These are phyloP conservation scores for Suillus variegatus DNA, from an alignment of 768 basidiomycete species.

Conservation along the genomic window DNA sequence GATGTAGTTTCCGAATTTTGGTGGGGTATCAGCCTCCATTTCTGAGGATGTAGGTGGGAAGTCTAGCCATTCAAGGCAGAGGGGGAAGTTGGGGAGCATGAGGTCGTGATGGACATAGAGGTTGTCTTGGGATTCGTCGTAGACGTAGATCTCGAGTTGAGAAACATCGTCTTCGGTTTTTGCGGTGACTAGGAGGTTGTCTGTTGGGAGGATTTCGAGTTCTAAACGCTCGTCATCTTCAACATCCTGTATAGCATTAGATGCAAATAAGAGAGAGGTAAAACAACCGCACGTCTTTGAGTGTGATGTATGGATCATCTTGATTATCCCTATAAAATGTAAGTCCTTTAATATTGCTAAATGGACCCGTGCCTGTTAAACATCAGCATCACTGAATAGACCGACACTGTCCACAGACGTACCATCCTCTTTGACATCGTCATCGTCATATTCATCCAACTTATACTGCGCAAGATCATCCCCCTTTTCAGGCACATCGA, in stretches of 20 bases:
- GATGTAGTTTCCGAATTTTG: slow-evolving; percentile 78
- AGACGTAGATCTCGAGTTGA: slow-evolving; percentile 93
- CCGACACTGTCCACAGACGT: slow-evolving; percentile 1
- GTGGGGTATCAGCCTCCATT: slow-evolving; percentile 31
- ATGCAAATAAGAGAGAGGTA: not conserved
- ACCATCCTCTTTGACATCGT: slow-evolving; percentile 56
- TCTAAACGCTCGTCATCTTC: slow-evolving; percentile 87
- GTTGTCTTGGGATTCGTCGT: slow-evolving; percentile 89
- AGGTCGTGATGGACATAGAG: slow-evolving; percentile 97
- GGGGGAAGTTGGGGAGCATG: slow-evolving; percentile 95
- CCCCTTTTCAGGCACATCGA: slow-evolving; percentile 34
- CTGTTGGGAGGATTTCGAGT: slow-evolving; percentile 84
- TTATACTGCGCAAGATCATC: slow-evolving; percentile 88
- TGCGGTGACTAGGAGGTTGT: slow-evolving; percentile 89
- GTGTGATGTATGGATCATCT: slow-evolving; percentile 95
- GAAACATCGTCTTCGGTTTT: slow-evolving; percentile 98
- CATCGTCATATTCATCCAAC: slow-evolving; percentile 82
- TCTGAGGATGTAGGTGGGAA: slow-evolving; percentile 71
- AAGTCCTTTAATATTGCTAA: slow-evolving; percentile 94
- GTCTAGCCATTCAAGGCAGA: slow-evolving; percentile 99
- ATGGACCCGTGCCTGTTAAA: slow-evolving; percentile 65
- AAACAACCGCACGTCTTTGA: slow-evolving; percentile 74
- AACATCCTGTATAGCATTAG: slow-evolving; percentile 49
- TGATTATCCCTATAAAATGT: slow-evolving; percentile 89
- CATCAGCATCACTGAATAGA: not conserved